Evolutionary conservation across 176 grass and related monocot genomes (phyloP).

Genomic region (Rhynchospora tenuis): DNA sequence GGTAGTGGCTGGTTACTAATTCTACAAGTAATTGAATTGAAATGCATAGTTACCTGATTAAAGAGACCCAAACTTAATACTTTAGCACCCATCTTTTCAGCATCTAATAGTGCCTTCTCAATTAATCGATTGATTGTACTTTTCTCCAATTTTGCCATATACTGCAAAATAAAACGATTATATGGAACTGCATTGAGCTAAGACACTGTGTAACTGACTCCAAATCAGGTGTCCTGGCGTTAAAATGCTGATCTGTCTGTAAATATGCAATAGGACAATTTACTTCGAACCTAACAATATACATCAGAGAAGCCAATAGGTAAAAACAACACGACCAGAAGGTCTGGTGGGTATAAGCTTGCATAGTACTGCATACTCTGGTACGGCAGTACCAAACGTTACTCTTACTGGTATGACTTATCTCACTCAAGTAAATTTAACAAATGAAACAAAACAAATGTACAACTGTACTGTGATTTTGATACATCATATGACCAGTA

Average conservation of each 20-base stretch:
- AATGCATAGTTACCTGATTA: slow-evolving; percentile 48
- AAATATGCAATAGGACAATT: too few relatives aligned
- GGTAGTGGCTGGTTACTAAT: background rate
- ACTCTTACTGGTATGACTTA: background rate
- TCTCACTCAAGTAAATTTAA: too few relatives aligned
- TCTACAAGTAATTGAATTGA: background rate
- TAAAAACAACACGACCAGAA: too few relatives aligned
- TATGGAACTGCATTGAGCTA: background rate
- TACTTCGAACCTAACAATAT: too few relatives aligned
- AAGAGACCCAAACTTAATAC: slow-evolving; percentile 71
- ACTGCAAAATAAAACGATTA: slow-evolving; percentile 37
- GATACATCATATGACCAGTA: background rate
- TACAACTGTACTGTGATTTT: background rate
- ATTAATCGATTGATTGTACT: slow-evolving; percentile 58
- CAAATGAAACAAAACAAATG: background rate
- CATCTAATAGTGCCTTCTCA: slow-evolving; percentile 70
- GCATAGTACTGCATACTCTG: too few relatives aligned
- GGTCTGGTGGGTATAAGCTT: too few relatives aligned
- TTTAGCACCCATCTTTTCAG: slow-evolving; percentile 57
- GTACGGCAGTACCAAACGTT: background rate
- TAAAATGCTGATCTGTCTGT: background rate
- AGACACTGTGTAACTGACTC: background rate
- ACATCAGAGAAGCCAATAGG: too few relatives aligned
- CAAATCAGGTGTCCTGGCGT: background rate
- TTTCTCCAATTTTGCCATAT: slow-evolving; percentile 45